These are phyloP conservation scores for Trichoderma sp. DNA, from an alignment of 2,329 filamentous ascomycete species.

Conservation along the genomic window DNA sequence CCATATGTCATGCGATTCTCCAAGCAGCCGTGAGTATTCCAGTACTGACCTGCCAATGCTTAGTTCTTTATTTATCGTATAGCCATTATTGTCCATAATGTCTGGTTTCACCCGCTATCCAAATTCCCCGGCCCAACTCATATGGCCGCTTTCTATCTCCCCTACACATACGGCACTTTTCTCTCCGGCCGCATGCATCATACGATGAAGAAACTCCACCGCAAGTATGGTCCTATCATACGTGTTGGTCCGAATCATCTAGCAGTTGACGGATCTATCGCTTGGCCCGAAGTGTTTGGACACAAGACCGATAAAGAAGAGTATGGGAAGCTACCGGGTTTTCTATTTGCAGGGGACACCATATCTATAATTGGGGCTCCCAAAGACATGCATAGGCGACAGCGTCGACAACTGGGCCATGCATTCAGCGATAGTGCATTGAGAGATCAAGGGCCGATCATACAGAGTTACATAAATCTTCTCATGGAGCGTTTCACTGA, in stretches of 20 bases:
- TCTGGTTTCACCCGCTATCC: slow-evolving; percentile 33
- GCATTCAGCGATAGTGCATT: slow-evolving; percentile 34
- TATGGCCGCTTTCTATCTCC: slow-evolving; percentile 25
- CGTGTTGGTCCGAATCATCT: slow-evolving; percentile 43
- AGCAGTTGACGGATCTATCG: slow-evolving; percentile 33
- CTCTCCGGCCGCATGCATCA: slow-evolving; percentile 25
- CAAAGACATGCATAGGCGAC: slow-evolving; percentile 24
- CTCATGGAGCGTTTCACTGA: slow-evolving; percentile 26
- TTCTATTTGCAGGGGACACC: slow-evolving; percentile 19
- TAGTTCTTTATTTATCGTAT: slow-evolving; percentile 7
- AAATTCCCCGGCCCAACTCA: slow-evolving; percentile 31
- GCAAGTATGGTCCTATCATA: slow-evolving; percentile 37
- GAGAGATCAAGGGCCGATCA: slow-evolving; percentile 31
- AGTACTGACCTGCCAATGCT: neutral
- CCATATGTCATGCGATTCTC: too few species aligned
- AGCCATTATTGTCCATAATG: slow-evolving; percentile 25
- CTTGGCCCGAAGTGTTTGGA: slow-evolving; percentile 37
- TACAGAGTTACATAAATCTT: slow-evolving; percentile 30
- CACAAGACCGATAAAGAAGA: slow-evolving; percentile 26
- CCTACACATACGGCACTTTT: slow-evolving; percentile 24
- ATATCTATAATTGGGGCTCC: slow-evolving; percentile 23
- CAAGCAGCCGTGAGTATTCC: neutral
- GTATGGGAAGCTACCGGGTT: slow-evolving; percentile 13
- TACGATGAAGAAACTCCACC: slow-evolving; percentile 25
- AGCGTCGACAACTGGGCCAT: slow-evolving; percentile 29